Percentiles rank a stretch among this genome's conserved stretches.
Evolutionary conservation across 1,284 basidiomycete species (phyloP).

Genomic region (Puccinia horiana): DNA sequence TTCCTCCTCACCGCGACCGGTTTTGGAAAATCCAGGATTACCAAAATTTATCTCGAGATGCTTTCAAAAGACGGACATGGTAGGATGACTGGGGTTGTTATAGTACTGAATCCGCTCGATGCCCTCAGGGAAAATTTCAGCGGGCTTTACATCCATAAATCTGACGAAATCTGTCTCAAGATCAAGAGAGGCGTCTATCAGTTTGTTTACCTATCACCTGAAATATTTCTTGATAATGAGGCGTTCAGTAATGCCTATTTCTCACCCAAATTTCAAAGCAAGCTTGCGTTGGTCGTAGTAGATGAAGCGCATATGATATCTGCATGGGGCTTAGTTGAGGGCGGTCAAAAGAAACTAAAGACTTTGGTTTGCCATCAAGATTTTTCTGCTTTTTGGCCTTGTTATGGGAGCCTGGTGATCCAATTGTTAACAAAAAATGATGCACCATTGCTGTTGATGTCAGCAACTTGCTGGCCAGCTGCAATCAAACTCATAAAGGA

Average conservation of each 20-base stretch:
- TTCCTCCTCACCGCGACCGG: not conserved
- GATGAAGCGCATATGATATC: slow-evolving; percentile 21
- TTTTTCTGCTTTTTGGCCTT: not conserved
- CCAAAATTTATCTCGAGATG: not conserved
- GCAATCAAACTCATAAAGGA: slow-evolving; percentile 8
- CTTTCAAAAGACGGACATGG: not conserved
- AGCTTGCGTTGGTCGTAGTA: not conserved
- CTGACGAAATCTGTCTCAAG: not conserved
- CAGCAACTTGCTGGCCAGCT: slow-evolving; percentile 11
- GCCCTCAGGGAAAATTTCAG: not conserved
- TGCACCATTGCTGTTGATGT: slow-evolving; percentile 13
- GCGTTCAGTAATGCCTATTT: not conserved
- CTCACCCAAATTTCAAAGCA: slow-evolving; percentile 17
- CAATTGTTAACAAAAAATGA: not conserved
- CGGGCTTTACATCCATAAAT: slow-evolving; percentile 16
- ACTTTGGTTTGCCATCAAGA: slow-evolving; percentile 19
- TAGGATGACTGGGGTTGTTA: not conserved
- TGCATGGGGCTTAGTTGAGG: slow-evolving; percentile 15
- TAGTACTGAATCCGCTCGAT: slow-evolving; percentile 11
- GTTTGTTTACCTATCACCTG: slow-evolving; percentile 10
- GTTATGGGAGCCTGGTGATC: not conserved
- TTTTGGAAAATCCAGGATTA: not conserved
- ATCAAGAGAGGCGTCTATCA: not conserved
- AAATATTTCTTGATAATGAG: slow-evolving; percentile 22
- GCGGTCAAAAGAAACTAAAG: slow-evolving; percentile 14